Conservation (phyloP, 129 eudicot species). For the Lactuca saligna region DNA sequence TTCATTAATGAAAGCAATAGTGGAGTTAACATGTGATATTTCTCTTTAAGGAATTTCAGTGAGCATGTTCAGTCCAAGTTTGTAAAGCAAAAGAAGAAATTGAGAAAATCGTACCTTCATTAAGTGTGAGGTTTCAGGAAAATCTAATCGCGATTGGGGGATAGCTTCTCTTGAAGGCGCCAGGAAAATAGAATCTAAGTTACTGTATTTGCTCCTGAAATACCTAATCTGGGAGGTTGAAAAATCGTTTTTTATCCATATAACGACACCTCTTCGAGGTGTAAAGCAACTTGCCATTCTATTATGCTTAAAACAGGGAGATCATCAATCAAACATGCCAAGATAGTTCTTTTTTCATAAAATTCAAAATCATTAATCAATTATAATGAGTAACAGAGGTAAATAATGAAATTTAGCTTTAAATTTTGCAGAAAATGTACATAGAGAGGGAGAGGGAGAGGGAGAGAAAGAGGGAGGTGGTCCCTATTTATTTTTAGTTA, state of each 20-base stretch:
- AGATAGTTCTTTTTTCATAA: not conserved
- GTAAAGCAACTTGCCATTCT: slow-evolving; percentile 63
- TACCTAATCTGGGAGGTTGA: slow-evolving; percentile 57
- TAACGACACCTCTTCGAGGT: slow-evolving; percentile 74
- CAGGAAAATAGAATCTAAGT: slow-evolving; percentile 59
- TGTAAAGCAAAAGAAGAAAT: too few relatives aligned
- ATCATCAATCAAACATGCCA: slow-evolving; percentile 21
- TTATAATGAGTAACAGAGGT: slow-evolving; percentile 4
- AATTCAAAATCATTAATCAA: not conserved
- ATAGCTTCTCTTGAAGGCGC: slow-evolving; percentile 61
- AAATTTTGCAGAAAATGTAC: slow-evolving; percentile 21
- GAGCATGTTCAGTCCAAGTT: too few relatives aligned
- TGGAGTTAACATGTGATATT: too few relatives aligned
- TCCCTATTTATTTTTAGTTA: too few relatives aligned
- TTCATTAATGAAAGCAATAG: too few relatives aligned
- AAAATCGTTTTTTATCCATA: slow-evolving; percentile 61
- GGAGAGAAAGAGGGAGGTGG: too few relatives aligned
- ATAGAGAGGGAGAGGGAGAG: slow-evolving; percentile 24
- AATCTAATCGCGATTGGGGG: too few relatives aligned
- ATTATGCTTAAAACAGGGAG: slow-evolving; percentile 42
- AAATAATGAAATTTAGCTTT: slow-evolving; percentile 11
- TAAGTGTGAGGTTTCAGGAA: too few relatives aligned
- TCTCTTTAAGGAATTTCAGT: too few relatives aligned
- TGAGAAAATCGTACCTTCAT: too few relatives aligned
- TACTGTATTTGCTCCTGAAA: slow-evolving; percentile 54